Evolutionary conservation across 805 yeast genomes (phyloP), one percentile per base, ranked within the genome.

Genomic region (Phaffomyces antillensis): DNA sequence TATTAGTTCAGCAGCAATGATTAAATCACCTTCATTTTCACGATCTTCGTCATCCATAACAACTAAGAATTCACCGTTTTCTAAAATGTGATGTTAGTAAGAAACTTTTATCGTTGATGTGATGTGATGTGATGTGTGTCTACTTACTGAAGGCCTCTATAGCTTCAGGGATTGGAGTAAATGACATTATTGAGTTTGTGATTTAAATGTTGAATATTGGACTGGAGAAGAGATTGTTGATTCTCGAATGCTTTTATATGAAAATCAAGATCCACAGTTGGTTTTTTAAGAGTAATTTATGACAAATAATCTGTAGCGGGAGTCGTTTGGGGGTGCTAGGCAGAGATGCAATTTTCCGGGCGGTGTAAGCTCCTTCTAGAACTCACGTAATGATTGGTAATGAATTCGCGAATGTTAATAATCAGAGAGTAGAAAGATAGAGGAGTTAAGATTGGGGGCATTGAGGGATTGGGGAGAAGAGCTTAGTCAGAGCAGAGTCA

Each of bases 31-130:
- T 68, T 93, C 99, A 64, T 93, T 93, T 65, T 93, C 99, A 55
- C 99, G 81, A 60, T 76, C 76, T 64, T 88, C 97, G 61, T 93
- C 96, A 64, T 93, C 99, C 86, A 93, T 85, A n/a, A 93, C 99
- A 39, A 93, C 77, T 40, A 93, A 72, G 58, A 91, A 89, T 63
- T 88, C 61, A 34, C 62, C 61, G 23, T 55, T 56, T 41, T 53
- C 59, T 54, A 38, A 20, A 20, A 4, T 30, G 30, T n/a, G 16
- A 18, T 17, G 48, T 48, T 47, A 49, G 46, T 42, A 18, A 12
- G 1, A 10, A 3, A 4, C 12, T 8, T 8, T 7, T 5, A 8
- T 12, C 7, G 16, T 15, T 4, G 15, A 7, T 13, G 26, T 10
- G 16, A 13, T n/a, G n/a, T n/a, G n/a, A n/a, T n/a, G n/a, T n/a